These are phyloP conservation scores for Phytopythium chamaehyphon DNA, from an alignment of 352 stramenopile genomes.

Conservation along the genomic window DNA sequence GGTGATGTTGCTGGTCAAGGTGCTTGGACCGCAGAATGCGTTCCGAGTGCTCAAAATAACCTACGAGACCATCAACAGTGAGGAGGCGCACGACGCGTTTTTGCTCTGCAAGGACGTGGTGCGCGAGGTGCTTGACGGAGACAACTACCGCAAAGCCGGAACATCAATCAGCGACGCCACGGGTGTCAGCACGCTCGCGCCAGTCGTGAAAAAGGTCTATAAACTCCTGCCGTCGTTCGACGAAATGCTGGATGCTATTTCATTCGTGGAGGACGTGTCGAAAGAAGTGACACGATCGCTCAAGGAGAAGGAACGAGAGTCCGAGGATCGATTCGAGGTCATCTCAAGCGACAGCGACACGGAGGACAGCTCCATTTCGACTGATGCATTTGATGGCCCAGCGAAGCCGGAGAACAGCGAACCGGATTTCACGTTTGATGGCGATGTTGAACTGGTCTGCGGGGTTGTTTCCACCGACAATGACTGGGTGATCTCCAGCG, in stretches of 20 bases:
- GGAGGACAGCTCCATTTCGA: constrained; percentile 12
- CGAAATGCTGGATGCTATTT: constrained; percentile 50
- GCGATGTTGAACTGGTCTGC: background rate
- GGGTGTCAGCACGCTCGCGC: constrained; percentile 33
- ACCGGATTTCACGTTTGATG: background rate
- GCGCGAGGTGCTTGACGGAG: constrained; percentile 47
- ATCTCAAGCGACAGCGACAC: constrained; percentile 17
- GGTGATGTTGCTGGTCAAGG: constrained; percentile 48
- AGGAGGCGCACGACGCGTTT: constrained; percentile 65
- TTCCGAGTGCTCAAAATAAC: constrained; percentile 67
- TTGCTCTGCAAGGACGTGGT: constrained; percentile 60
- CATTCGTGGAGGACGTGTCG: constrained; percentile 57
- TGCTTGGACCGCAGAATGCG: constrained; percentile 68
- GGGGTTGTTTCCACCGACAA: background rate
- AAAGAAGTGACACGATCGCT: constrained; percentile 39
- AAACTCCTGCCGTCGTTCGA: constrained; percentile 61
- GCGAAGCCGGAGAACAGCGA: constrained; percentile 12
- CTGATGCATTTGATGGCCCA: constrained; percentile 11
- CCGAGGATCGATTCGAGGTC: constrained; percentile 28
- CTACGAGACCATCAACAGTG: constrained; percentile 73
- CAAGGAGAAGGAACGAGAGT: constrained; percentile 6
- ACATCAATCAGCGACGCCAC: constrained; percentile 35
- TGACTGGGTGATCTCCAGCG: background rate
- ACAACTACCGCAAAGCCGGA: constrained; percentile 59
- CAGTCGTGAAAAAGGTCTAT: constrained; percentile 43